Evolutionary conservation across 352 stramenopile genomes (phyloP), one percentile per base, ranked within the genome.

Genomic region (Phytophthora foliorum): DNA sequence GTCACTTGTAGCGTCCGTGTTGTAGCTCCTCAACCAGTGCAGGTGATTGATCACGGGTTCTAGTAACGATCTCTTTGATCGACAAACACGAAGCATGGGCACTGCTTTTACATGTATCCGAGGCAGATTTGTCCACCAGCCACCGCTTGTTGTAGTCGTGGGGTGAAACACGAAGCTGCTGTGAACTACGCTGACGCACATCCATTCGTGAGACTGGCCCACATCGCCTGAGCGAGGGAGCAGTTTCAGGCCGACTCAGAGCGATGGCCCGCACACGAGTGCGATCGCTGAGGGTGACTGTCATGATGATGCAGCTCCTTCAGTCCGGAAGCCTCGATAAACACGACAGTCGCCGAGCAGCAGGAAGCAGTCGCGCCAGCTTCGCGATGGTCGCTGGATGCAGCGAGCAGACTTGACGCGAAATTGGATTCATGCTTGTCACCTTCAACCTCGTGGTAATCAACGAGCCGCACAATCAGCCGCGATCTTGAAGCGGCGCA

Each of bases 51-150:
- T 54, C 29, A 25, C 25, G 13, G n/a, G n/a, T n/a, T n/a, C n/a
- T n/a, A n/a, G n/a, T 19, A 8, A 13, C 7, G 29, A 29, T 42
- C 41, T 50, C 57, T 29, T 56, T 64, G 44, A 45, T 31, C 9
- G 17, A 62, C 55, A 53, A 53, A 45, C n/a, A n/a, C 19, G 27
- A 39, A 39, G 32, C 8, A 8, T 6, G 10, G 36, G 14, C 59
- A 38, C 48, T 54, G 39, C 50, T 61, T 67, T 50, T 67, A 67
- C 50, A 67, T 67, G 59, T 54, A 67, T 61, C 59, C 50, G 21
- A 67, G 31, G 50, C 57, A 52, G 24, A 46, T 42, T 58, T 36
- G 11, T 13, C 11, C 16, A 29, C 16, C 25, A 27, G 39, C 29
- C 19, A 53, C 53, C 53, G 52, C 34, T 42, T 10, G 24, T 53